A percentile compares a stretch with the other conserved stretches of the same genome.
Evolutionary conservation across 768 basidiomycete genomes (phyloP).

Genomic region (Calocybe cyanea): DNA sequence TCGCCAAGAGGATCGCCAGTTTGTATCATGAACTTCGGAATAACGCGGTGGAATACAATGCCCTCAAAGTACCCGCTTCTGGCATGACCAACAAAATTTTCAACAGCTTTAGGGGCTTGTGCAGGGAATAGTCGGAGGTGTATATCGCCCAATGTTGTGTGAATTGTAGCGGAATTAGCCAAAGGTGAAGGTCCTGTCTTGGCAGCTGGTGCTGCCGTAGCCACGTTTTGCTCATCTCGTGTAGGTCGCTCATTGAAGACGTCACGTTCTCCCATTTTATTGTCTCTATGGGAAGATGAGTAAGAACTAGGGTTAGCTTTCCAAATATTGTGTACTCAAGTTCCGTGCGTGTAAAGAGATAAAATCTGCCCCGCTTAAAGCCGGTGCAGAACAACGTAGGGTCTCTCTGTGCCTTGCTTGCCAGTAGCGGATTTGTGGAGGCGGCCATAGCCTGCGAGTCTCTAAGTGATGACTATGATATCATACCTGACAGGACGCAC

Average conservation of each 20-base stretch:
- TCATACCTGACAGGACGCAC: conserved; percentile 36
- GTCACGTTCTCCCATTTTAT: conserved; percentile 86
- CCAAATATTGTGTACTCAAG: conserved; percentile 75
- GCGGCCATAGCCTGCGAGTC: conserved; percentile 80
- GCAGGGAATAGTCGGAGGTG: conserved; percentile 86
- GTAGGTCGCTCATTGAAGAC: conserved; percentile 98
- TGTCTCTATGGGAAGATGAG: conserved; percentile 53
- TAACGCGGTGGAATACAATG: conserved; percentile 94
- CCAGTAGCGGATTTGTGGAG: conserved; percentile 91
- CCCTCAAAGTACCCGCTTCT: conserved; percentile 90
- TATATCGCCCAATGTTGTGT: conserved; percentile 95
- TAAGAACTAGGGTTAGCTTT: no score
- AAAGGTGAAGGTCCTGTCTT: conserved; percentile 62
- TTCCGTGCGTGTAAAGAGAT: conserved; percentile 87
- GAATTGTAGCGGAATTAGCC: conserved; percentile 82
- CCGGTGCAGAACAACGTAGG: conserved; percentile 92
- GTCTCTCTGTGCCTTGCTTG: conserved; percentile 79
- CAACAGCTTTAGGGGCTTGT: conserved; percentile 91
- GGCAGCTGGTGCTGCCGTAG: conserved; percentile 50
- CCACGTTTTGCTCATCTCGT: conserved; percentile 90
- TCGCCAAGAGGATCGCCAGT: conserved; percentile 95
- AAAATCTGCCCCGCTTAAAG: conserved; percentile 90
- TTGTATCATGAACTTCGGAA: conserved; percentile 98
- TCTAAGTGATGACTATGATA: conserved; percentile 7
- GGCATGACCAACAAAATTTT: conserved; percentile 95